Conservation (phyloP, 345 rosid genomes). For the Leavenworthia alabamica region DNA sequence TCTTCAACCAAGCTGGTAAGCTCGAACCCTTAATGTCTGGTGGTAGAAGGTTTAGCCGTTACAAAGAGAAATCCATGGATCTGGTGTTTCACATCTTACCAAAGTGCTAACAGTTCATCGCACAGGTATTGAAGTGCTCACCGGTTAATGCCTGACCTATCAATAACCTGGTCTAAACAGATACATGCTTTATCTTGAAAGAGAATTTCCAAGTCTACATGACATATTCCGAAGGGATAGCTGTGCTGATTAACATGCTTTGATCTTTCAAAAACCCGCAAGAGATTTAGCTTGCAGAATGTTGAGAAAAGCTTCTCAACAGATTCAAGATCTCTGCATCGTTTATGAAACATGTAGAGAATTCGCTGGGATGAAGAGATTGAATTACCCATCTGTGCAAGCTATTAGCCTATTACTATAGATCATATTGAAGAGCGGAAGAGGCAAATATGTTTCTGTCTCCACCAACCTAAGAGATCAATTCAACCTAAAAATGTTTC, state of each 20-base stretch:
- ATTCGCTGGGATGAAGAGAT: constrained; percentile 39
- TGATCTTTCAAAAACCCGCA: constrained; percentile 55
- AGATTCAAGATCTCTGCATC: constrained; percentile 42
- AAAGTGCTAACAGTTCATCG: constrained; percentile 57
- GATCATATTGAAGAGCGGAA: constrained; percentile 33
- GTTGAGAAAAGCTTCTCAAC: constrained; percentile 55
- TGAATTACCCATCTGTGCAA: constrained; percentile 65
- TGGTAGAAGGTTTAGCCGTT: constrained; percentile 36
- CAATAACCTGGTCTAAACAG: constrained; percentile 49
- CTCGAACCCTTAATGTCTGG: constrained; percentile 59
- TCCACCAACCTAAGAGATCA: constrained; percentile 19
- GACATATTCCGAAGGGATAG: constrained; percentile 45
- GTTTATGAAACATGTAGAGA: constrained; percentile 54
- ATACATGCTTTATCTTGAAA: constrained; percentile 58
- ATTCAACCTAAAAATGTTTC: too few relatives aligned
- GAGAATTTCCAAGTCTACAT: constrained; percentile 80
- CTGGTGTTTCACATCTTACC: constrained; percentile 56
- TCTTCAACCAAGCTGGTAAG: constrained; percentile 75
- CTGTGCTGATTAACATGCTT: constrained; percentile 48
- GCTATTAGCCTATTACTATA: constrained; percentile 47
- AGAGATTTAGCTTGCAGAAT: constrained; percentile 58
- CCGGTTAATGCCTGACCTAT: constrained; percentile 21
- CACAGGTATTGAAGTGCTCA: constrained; percentile 56
- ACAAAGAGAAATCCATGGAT: constrained; percentile 45
- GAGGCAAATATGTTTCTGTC: constrained; percentile 16